phyloP scores from a whole-genome alignment of 306 rosid genomes.

The Corylus americana region DNA sequence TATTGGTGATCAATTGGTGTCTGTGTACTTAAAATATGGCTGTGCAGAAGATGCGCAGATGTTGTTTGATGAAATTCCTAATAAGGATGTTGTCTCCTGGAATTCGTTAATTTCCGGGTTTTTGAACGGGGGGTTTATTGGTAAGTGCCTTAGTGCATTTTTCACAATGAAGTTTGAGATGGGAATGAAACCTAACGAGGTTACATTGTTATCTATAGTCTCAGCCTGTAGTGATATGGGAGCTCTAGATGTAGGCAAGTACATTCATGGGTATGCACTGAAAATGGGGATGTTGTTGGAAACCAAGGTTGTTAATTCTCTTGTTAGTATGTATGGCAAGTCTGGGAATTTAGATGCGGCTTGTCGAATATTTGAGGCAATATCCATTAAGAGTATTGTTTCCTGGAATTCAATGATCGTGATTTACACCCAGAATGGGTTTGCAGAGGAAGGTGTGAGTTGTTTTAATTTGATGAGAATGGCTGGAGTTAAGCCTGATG shows the following conservation, averaged over 20 bases:
- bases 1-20: slow-evolving; percentile 72
- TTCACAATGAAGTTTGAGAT: slow-evolving; percentile 43
- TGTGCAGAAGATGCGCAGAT: slow-evolving; percentile 47
- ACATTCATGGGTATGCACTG: slow-evolving; percentile 56
- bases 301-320: slow-evolving; percentile 58
- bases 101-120: slow-evolving; percentile 71
- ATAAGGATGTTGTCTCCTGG: slow-evolving; percentile 67
- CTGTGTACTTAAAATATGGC: slow-evolving; percentile 51
- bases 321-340: slow-evolving; percentile 72
- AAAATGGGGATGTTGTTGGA: slow-evolving; percentile 57
- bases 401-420: slow-evolving; percentile 75
- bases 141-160: slow-evolving; percentile 48
- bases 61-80: slow-evolving; percentile 65
- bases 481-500: slow-evolving; percentile 54
- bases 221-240: slow-evolving; percentile 51
- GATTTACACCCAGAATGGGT: slow-evolving; percentile 44
- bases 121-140: slow-evolving; percentile 44
- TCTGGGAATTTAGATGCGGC: slow-evolving; percentile 44
- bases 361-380: slow-evolving; percentile 51
- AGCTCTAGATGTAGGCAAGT: slow-evolving; percentile 47
- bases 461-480: slow-evolving; percentile 57
- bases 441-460: slow-evolving; percentile 40
- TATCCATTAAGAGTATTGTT: slow-evolving; percentile 44
- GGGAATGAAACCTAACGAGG: slow-evolving; percentile 47
- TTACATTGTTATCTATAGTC: slow-evolving; percentile 52